Conservation (phyloP, 2,329 filamentous ascomycete genomes). For the Colletotrichum scovillei region DNA sequence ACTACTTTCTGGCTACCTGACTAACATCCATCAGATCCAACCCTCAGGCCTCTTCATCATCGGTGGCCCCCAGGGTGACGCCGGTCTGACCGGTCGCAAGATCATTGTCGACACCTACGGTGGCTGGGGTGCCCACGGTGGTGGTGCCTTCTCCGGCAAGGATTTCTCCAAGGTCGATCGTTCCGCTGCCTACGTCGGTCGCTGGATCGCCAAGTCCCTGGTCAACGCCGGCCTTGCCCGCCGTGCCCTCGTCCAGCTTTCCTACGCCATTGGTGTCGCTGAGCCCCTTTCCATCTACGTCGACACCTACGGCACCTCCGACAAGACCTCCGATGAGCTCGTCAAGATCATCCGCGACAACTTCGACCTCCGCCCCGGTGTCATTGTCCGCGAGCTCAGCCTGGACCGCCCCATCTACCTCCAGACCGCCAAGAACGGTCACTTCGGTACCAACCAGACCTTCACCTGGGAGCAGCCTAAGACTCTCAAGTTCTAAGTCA, state of each 20-base stretch:
- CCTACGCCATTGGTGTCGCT: constrained; percentile 98
- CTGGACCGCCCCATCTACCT: constrained; percentile 97
- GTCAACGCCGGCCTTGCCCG: constrained; percentile 89
- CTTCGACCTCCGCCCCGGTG: constrained; percentile 98
- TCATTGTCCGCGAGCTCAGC: constrained; percentile 97
- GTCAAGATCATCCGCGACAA: constrained; percentile 94
- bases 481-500: constrained; percentile 85
- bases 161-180: constrained; percentile 99
- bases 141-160: constrained; percentile 99
- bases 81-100: constrained; percentile 98
- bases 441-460: constrained; percentile 96
- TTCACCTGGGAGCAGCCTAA: constrained; percentile 99
- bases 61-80: constrained; percentile 98
- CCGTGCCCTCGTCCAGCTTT: constrained; percentile 95
- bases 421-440: constrained; percentile 99
- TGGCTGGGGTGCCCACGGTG: constrained; percentile 99
- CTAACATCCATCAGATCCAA: constrained; percentile 75
- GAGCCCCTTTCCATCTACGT: constrained; percentile 99
- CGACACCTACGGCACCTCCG: constrained; percentile 95
- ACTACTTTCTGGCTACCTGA: constrained; percentile 14
- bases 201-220: constrained; percentile 99
- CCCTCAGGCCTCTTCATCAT: constrained; percentile 99
- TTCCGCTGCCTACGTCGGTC: constrained; percentile 95
- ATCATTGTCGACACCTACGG: constrained; percentile 99
- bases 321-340: constrained; percentile 90